Base-by-base conservation (phyloP, 345 rosid species). In the Geranium brycei region DNA sequence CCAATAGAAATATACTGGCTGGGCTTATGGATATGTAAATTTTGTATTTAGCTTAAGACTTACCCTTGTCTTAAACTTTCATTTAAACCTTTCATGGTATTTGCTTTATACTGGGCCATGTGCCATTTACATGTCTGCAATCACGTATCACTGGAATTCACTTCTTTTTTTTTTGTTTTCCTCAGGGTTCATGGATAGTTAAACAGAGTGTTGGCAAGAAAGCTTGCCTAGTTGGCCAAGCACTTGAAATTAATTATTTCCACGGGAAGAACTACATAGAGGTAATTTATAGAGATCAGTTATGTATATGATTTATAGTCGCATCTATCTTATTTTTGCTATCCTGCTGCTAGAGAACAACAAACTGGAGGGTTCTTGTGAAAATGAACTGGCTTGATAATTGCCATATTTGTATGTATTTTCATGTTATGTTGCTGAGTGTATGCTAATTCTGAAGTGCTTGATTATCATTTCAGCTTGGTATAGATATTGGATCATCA, bases 161-260 rank as follows among this genome's bases (percentile, higher is more conserved):
- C 64, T 57, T 30, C 31, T 23, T 57, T 28, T 58, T 53, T 66
- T 31, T n/a, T 58, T 53, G 64, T 31, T n/a, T 19, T 58, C 40
- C 19, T 60, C 68, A 87, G 95, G 99, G 97, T 57, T 87, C 99
- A 47, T 91, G 99, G 99, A 84, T 95, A 41, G 97, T 87, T 41
- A 95, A 87, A 81, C 96, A 88, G 69, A 88, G 97, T 68, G 95
- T 95, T 62, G 96, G 97, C 31, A 95, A 91, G 80, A 87, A 87
- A 65, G 86, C 95, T 31, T 81, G 95, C 75, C 74, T 95, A 70
- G 67, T 95, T 12, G 96, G 95, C 64, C 95, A 84, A 59, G 79
- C 85, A 55, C 96, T 93, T 7, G 89, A 84, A 75, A 73, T 78
- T 3, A 72, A 73, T 68, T 91, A 91, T 63, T 80, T 63, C 62